Evolutionary conservation across 2,329 filamentous ascomycete genomes (phyloP).

Genomic region (Aspergillus sp.): DNA sequence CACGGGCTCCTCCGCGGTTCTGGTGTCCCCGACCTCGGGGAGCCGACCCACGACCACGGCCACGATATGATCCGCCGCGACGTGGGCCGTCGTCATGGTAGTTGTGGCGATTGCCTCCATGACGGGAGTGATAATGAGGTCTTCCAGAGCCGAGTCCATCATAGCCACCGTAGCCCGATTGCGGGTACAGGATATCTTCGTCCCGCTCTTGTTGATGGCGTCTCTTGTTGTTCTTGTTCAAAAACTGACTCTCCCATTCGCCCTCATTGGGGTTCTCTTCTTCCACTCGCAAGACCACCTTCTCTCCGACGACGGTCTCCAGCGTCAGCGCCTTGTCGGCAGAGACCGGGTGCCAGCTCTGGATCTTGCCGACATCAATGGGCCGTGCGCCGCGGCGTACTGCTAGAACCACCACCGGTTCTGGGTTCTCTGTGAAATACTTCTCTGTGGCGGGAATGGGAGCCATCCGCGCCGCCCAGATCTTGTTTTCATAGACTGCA

Average conservation of each 20-base stretch:
- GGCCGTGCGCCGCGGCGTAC: constrained; percentile 73
- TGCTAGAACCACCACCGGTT: constrained; percentile 79
- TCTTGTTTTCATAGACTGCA: constrained; percentile 70
- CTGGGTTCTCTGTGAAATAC: constrained; percentile 76
- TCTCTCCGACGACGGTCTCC: constrained; percentile 82
- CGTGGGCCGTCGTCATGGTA: constrained; percentile 46
- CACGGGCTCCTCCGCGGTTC: constrained; percentile 41
- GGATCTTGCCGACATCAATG: constrained; percentile 76
- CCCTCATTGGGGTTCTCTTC: constrained; percentile 63
- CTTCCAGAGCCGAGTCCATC: constrained; percentile 22
- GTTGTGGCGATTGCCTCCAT: constrained; percentile 29
- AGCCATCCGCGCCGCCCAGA: constrained; percentile 82
- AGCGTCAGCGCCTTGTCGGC: constrained; percentile 71
- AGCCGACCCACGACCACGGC: constrained; percentile 39
- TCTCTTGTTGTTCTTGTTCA: constrained; percentile 60
- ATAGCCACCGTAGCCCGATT: constrained; percentile 21
- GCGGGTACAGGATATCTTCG: constrained; percentile 45
- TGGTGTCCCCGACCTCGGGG: constrained; percentile 37
- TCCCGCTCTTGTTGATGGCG: constrained; percentile 57
- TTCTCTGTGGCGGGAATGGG: constrained; percentile 67
- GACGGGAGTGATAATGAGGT: constrained; percentile 27
- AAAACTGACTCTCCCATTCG: constrained; percentile 62
- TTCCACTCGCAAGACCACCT: constrained; percentile 78
- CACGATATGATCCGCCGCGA: constrained; percentile 31
- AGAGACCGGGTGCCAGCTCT: constrained; percentile 76